Evolutionary conservation across 2,329 filamentous ascomycete species (phyloP).

Genomic region (Calonectria hawksworthii): DNA sequence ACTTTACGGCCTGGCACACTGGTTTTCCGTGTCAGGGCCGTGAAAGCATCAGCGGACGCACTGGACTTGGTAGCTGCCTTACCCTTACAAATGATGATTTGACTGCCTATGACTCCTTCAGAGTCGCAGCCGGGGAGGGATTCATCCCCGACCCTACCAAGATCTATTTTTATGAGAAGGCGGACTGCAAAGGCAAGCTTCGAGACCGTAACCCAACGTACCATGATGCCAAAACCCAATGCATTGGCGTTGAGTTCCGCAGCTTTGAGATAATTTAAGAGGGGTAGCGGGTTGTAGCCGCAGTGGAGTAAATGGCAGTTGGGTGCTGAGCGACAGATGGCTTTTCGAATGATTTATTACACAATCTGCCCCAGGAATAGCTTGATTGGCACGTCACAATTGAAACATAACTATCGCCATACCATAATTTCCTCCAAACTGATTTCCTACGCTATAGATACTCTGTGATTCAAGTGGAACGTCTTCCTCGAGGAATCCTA

Average conservation of each 20-base stretch:
- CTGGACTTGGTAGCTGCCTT: neutral
- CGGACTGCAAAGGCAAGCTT: neutral
- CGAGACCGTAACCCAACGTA: neutral
- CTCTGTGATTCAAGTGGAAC: too few relatives aligned
- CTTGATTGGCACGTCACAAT: too few relatives aligned
- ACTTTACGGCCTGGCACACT: neutral
- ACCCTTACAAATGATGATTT: neutral
- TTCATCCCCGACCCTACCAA: neutral
- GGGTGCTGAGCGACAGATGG: too few relatives aligned
- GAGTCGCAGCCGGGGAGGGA: neutral
- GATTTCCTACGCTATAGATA: too few relatives aligned
- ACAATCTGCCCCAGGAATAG: too few relatives aligned
- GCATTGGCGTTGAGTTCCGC: neutral
- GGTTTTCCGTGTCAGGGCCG: neutral
- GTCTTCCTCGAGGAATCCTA: too few relatives aligned
- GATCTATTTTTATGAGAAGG: neutral
- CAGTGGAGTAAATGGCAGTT: too few relatives aligned
- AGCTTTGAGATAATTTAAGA: neutral
- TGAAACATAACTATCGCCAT: too few relatives aligned
- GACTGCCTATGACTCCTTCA: neutral
- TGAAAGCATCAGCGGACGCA: neutral
- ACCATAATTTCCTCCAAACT: too few relatives aligned
- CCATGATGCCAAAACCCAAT: neutral
- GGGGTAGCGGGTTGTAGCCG: too few relatives aligned
- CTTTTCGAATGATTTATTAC: too few relatives aligned